Evolutionary conservation across 441 rosid genomes (phyloP).

Genomic region (Corymbia calophylla): DNA sequence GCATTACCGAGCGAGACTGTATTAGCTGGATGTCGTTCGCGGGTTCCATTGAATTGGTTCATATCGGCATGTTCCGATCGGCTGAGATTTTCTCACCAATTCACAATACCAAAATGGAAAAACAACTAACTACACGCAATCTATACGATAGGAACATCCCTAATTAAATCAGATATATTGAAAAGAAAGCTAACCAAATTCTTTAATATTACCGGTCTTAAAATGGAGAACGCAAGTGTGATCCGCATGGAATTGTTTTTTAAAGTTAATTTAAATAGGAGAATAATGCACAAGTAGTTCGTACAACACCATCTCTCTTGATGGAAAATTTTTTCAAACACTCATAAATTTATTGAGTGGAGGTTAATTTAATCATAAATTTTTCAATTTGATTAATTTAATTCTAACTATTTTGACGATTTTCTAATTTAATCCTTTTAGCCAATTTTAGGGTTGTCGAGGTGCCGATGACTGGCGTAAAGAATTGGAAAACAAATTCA

Average conservation of each 20-base stretch:
- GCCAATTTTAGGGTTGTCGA: fast-evolving
- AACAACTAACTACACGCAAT: neutral
- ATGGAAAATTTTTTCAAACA: neutral
- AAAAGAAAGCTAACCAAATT: neutral
- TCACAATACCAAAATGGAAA: neutral
- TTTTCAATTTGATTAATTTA: neutral
- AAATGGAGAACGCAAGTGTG: too few species aligned
- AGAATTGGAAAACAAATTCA: neutral
- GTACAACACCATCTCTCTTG: neutral
- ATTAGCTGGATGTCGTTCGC: neutral
- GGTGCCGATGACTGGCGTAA: fast-evolving
- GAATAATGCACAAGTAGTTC: neutral
- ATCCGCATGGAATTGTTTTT: neutral
- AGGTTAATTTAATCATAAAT: fast-evolving
- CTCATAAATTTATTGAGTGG: fast-evolving
- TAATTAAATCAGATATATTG: neutral
- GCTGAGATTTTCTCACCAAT: neutral
- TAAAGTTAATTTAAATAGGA: neutral
- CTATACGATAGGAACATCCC: neutral
- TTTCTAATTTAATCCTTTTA: neutral
- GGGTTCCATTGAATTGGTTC: neutral
- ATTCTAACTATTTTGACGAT: too few species aligned
- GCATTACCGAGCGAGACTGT: neutral
- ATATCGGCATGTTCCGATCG: neutral
- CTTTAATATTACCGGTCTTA: neutral